Base-by-base conservation (phyloP, 2,329 filamentous ascomycete genomes). In the Botrytis hyacinthi region DNA sequence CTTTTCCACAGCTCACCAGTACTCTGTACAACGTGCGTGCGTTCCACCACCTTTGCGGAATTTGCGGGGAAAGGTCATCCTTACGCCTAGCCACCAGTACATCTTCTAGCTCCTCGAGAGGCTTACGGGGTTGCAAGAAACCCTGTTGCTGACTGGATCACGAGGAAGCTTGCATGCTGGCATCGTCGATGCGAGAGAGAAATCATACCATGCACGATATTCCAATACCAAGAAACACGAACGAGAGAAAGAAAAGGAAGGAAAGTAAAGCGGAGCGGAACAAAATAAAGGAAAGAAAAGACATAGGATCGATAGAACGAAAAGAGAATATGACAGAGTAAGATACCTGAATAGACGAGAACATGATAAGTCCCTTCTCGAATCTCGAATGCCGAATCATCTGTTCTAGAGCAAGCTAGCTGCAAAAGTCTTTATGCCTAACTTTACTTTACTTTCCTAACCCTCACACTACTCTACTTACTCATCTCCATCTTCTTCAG, bases 31-130 rank as follows among this genome's bases (percentile, higher is more conserved):
- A 62, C 60, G n/a, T n/a, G 20, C 60, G 12, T 62, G 32, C 35
- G 35, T 62, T 62, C 35, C 60, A 62, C 60, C 29, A 59, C 35
- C 37, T 62, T 42, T 40, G 60, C 60, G 37, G 22, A n/a, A n/a
- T 42, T 40, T 62, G 60, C 60, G 32, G 60, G 60, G 60, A 62
- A 61, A 62, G 37, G 60, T 62, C 60, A 62, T 42, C 35, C 35
- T 61, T 60, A 60, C 57, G 32, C 29, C 57, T 60, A 22, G 20
- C 22, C 60, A n/a, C 60, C 60, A 62, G n/a, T 40, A 62, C 60
- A 40, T 62, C 60, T 42, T n/a, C 20, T 22, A 26, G 57, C n/a
- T 60, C 20, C 35, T 42, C 14, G 37, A 62, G 60, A n/a, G 60
- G 60, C 60, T 62, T 16, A n/a, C 22, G 26, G 26, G 35, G 59